phyloP scores from a whole-genome alignment of 2,329 filamentous ascomycete species.

The Pseudocercospora pini-densiflorae region DNA sequence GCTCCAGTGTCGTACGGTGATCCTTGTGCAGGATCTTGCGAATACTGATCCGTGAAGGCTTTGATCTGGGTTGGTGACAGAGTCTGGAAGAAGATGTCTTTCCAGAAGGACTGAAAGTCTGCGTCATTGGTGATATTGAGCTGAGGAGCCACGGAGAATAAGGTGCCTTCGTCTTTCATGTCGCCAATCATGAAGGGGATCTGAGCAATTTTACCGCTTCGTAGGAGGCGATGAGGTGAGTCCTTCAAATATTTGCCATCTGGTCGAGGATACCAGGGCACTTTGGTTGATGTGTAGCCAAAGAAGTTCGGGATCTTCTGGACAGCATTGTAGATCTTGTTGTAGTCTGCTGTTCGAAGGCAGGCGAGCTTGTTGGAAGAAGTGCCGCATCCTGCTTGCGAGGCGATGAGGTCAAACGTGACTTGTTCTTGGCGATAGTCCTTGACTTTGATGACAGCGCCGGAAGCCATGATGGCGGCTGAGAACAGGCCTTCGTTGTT shows the following conservation, averaged over 20 bases:
- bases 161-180: constrained; percentile 78
- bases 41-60: constrained; percentile 32
- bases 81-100: constrained; percentile 47
- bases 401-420: constrained; percentile 13
- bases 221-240: constrained; percentile 64
- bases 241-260: constrained; percentile 61
- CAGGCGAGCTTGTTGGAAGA: constrained; percentile 12
- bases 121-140: constrained; percentile 66
- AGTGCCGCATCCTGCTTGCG: not conserved
- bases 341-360: constrained; percentile 12
- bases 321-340: constrained; percentile 61
- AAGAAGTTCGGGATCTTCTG: constrained; percentile 73
- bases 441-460: constrained; percentile 52
- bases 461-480: constrained; percentile 76
- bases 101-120: constrained; percentile 53
- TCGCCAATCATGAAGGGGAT: constrained; percentile 71
- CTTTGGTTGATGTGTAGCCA: constrained; percentile 67
- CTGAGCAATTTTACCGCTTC: constrained; percentile 59
- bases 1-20: constrained; percentile 73
- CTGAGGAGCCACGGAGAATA: constrained; percentile 39
- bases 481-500: constrained; percentile 67
- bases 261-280: constrained; percentile 69
- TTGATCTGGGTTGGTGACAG: constrained; percentile 58
- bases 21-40: constrained; percentile 56
- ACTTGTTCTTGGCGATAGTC: constrained; percentile 39